These are phyloP conservation scores for Fereydounia khargensis DNA, from an alignment of 1,284 basidiomycete species.

Conservation along the genomic window DNA sequence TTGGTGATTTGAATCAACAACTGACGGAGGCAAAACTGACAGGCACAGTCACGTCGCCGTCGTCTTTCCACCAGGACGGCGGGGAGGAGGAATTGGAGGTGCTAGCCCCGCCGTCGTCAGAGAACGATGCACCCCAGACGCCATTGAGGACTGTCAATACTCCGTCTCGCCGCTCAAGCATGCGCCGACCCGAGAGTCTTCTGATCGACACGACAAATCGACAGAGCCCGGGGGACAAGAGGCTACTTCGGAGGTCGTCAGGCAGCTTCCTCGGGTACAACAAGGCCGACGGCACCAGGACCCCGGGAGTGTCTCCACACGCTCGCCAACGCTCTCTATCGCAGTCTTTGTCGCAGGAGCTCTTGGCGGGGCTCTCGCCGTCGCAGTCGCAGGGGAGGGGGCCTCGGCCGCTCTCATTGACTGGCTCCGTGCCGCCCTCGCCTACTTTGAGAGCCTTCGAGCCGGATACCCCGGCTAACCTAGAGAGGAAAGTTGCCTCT, in stretches of 20 bases:
- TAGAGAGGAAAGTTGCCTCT: conserved; percentile 43
- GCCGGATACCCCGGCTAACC: conserved; percentile 37
- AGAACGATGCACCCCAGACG: too few species aligned
- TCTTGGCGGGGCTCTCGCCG: conserved; percentile 20
- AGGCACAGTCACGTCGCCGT: conserved; percentile 1
- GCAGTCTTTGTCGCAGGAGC: conserved; percentile 44
- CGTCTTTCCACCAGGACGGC: conserved; percentile 2
- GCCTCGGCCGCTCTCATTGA: conserved; percentile 38
- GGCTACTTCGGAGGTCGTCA: conserved; percentile 37
- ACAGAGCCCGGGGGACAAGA: conserved; percentile 15
- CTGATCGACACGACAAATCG: conserved; percentile 34
- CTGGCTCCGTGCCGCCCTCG: conserved; percentile 37
- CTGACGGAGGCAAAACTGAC: conserved; percentile 41
- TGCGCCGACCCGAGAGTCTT: conserved; percentile 34
- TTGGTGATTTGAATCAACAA: conserved; percentile 68
- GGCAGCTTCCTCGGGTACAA: conserved; percentile 52
- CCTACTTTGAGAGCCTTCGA: conserved; percentile 33
- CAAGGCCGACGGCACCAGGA: conserved; percentile 34
- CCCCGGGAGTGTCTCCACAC: conserved; percentile 6
- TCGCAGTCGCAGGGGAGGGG: conserved; percentile 20
- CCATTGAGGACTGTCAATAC: too few species aligned
- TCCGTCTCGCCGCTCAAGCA: conserved; percentile 8
- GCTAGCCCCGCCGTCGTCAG: conserved; percentile 24
- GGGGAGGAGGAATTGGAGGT: conserved; percentile 44
- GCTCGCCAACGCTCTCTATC: conserved; percentile 42